Evolutionary conservation across 306 rosid species (phyloP).

Genomic region (Gynostemma pentaphyllum): DNA sequence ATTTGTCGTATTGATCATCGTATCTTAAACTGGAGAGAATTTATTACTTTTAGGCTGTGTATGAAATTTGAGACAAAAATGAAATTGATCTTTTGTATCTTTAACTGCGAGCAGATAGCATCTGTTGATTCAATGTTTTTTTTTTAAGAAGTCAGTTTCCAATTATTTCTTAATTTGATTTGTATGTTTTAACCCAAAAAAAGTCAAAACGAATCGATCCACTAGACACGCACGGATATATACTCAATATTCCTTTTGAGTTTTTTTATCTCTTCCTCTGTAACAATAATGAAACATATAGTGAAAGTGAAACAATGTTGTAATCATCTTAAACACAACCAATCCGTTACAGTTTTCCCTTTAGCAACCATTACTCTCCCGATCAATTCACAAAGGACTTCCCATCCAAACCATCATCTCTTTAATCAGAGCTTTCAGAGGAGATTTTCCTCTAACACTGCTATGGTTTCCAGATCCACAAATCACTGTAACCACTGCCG

Average conservation of each 20-base stretch:
- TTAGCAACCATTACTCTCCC: conserved; percentile 71
- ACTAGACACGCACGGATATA: too few relatives aligned
- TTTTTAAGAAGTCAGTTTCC: background rate
- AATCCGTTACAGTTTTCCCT: conserved; percentile 49
- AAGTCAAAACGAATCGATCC: too few relatives aligned
- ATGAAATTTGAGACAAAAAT: too few relatives aligned
- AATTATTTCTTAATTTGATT: too few relatives aligned
- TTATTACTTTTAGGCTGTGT: background rate
- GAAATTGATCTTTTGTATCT: too few relatives aligned
- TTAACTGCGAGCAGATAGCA: background rate
- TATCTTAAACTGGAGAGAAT: background rate
- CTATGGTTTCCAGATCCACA: conserved; percentile 80
- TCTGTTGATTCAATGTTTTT: too few relatives aligned
- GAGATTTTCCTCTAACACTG: conserved; percentile 57
- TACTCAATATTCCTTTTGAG: background rate
- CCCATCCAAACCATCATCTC: conserved; percentile 44
- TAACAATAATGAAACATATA: background rate
- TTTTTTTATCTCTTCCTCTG: background rate
- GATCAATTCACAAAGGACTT: conserved; percentile 53
- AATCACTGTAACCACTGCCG: conserved; percentile 37
- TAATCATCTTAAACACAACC: conserved; percentile 26
- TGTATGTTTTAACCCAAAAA: too few relatives aligned
- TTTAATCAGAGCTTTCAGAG: conserved; percentile 45
- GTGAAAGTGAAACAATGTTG: background rate
- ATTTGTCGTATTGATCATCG: background rate